Evolutionary conservation across 225 moss, liverwort and hornwort genomes (phyloP).

Genomic region (Marchantia polymorpha): DNA sequence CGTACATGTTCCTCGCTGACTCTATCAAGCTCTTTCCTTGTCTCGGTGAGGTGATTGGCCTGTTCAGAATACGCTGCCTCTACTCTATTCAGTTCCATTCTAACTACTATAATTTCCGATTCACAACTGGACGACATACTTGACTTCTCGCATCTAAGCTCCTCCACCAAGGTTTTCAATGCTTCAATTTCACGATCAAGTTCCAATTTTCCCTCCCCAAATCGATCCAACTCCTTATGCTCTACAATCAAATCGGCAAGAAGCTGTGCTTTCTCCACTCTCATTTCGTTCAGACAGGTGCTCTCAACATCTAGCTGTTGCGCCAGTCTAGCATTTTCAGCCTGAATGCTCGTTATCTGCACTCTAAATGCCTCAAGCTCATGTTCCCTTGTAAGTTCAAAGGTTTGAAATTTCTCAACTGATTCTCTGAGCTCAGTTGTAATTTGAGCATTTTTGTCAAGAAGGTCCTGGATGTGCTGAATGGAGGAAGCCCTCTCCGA

Average conservation of each 20-base stretch:
- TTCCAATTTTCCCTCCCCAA: conserved; percentile 39
- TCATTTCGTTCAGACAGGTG: conserved; percentile 17
- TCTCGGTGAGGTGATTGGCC: conserved; percentile 17
- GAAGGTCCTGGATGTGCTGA: conserved; percentile 24
- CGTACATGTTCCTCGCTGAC: conserved; percentile 22
- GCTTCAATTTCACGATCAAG: conserved; percentile 27
- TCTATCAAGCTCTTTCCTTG: conserved; percentile 21
- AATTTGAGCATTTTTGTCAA: conserved; percentile 23
- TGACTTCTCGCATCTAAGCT: conserved; percentile 11
- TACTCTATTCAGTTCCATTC: conserved; percentile 16
- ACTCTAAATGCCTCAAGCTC: conserved; percentile 25
- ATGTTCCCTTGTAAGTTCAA: conserved; percentile 17
- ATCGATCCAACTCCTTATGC: conserved; percentile 28
- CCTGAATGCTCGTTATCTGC: conserved; percentile 20
- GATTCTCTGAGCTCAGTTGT: conserved; percentile 5
- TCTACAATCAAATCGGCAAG: conserved; percentile 29
- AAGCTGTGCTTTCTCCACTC: conserved; percentile 28
- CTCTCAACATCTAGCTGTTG: conserved; percentile 23
- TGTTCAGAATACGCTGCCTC: conserved; percentile 21
- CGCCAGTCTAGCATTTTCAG: conserved; percentile 26
- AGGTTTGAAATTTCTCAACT: conserved; percentile 31
- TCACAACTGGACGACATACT: conserved; percentile 17
- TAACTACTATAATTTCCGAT: not conserved
- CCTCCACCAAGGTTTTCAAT: conserved; percentile 4
- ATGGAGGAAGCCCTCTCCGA: conserved; percentile 14